Evolutionary conservation across 345 rosid species (phyloP), one percentile per base, ranked within the genome.

Genomic region (Aquilaria malaccensis): DNA sequence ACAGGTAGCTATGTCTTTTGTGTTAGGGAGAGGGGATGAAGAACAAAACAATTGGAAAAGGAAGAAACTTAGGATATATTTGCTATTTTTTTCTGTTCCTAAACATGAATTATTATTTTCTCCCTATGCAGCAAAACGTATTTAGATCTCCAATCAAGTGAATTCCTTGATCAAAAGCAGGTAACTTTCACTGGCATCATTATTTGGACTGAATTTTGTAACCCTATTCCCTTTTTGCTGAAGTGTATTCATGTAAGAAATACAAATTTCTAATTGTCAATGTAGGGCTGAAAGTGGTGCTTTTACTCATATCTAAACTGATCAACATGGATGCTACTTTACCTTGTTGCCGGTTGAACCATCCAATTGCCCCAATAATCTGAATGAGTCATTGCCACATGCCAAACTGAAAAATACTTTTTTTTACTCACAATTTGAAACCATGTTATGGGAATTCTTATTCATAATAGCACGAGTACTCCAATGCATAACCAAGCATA

Each of bases 241-340:
- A 4, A 11, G 6, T 10, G 43, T 37, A 3, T 3, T 5, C 43
- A 50, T 60, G 43, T 49, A 29, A 51, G 15, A 58, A 22, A 31
- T 33, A 31, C 13, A 65, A 30, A 22, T 52, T 41, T 33, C 64
- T 52, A 43, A 45, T 60, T 60, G 80, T 60, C 79, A 89, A 67
- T 86, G 83, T 75, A 81, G 86, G 30, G 79, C 84, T 86, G 98
- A 96, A 70, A 91, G 91, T 49, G 96, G 85, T 72, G 85, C 97
- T 32, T 93, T 91, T 13, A 80, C 88, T 89, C 91, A 82, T 82
- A 87, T 95, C 58, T 22, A 22, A 22, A 22, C 0, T 22, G 22
- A 22, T 22, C 22, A 22, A 22, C 22, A 22, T 22, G 22, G 1
- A 22, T 22, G 22, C 22, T 1, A 22, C 22, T 22, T 22, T 22